A percentile compares a stretch with the other conserved stretches of the same genome.
Conservation (phyloP, 805 yeast species). For the Candida tibetensis region DNA sequence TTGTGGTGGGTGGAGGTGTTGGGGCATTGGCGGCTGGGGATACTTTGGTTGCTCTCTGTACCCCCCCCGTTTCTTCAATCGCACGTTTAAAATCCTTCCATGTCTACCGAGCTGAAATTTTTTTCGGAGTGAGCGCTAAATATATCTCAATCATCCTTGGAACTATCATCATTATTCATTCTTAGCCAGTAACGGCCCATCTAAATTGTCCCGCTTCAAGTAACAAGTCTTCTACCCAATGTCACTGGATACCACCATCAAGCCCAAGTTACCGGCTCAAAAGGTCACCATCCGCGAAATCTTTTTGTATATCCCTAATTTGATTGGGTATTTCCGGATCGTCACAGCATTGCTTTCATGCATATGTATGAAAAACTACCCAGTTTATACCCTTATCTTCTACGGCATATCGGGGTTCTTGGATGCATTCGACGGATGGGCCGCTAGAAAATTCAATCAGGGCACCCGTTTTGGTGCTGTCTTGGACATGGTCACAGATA, state of each 20-base stretch:
- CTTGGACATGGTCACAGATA: slow-evolving; percentile 96
- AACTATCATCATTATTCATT: too few species aligned
- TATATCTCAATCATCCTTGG: too few species aligned
- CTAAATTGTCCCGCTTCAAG: too few species aligned
- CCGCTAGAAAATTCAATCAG: slow-evolving; percentile 87
- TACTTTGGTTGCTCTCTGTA: too few species aligned
- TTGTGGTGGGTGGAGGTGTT: too few species aligned
- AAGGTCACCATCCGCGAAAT: slow-evolving; percentile 48
- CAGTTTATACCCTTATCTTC: slow-evolving; percentile 68
- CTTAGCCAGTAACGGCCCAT: too few species aligned
- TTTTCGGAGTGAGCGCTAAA: too few species aligned
- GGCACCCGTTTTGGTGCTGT: slow-evolving; percentile 94
- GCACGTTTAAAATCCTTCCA: too few species aligned
- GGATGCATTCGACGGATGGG: slow-evolving; percentile 95
- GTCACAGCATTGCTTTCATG: slow-evolving; percentile 78
- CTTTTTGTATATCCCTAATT: slow-evolving; percentile 81
- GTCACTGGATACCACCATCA: neutral
- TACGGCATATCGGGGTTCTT: slow-evolving; percentile 87
- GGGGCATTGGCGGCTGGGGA: too few species aligned
- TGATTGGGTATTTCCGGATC: slow-evolving; percentile 87
- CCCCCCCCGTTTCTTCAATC: too few species aligned
- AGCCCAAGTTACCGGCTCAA: neutral
- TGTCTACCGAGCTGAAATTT: too few species aligned
- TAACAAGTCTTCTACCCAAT: neutral
- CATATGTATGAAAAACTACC: slow-evolving; percentile 79